A percentile compares a stretch with the other conserved stretches of the same genome.
Conservation (phyloP, 441 rosid genomes). For the Eruca vesicaria region DNA sequence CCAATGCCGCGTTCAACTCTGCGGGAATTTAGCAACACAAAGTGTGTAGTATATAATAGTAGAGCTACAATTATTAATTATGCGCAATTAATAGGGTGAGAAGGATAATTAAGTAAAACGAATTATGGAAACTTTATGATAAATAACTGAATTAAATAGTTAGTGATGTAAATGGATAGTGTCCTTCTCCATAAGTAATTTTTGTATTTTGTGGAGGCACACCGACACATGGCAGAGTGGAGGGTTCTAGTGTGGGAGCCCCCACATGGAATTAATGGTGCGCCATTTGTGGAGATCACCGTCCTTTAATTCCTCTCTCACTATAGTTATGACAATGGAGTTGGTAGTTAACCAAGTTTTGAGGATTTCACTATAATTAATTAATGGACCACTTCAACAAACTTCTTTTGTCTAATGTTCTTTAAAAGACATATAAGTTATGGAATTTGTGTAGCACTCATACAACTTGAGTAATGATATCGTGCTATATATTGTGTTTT, state of each 20-base stretch:
- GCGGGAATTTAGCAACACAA: constrained; percentile 43
- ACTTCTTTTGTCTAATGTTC: not conserved
- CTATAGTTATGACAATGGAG: not conserved
- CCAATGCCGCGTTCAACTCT: constrained; percentile 61
- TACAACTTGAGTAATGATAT: constrained; percentile 1
- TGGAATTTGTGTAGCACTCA: not conserved
- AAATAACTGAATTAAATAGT: not conserved
- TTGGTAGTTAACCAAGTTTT: constrained; percentile 1
- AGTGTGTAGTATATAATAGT: not conserved
- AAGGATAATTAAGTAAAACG: not conserved
- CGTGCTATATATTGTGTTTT: constrained; percentile 15
- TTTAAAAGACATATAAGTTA: not conserved
- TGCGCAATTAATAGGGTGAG: not conserved
- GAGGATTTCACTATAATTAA: not conserved
- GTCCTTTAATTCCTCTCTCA: constrained; percentile 22
- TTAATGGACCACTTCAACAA: constrained; percentile 20
- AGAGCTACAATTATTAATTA: not conserved
- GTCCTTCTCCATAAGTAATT: constrained; percentile 5
- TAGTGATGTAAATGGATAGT: not conserved
- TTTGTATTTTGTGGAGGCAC: constrained; percentile 28
- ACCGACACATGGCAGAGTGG: constrained; percentile 29
- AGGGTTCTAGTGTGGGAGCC: constrained; percentile 28
- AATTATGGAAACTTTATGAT: not conserved
- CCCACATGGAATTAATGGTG: constrained; percentile 38
- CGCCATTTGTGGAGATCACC: constrained; percentile 36